Evolutionary conservation across 2,329 filamentous ascomycete genomes (phyloP).

Genomic region (Clonostachys byssicola): DNA sequence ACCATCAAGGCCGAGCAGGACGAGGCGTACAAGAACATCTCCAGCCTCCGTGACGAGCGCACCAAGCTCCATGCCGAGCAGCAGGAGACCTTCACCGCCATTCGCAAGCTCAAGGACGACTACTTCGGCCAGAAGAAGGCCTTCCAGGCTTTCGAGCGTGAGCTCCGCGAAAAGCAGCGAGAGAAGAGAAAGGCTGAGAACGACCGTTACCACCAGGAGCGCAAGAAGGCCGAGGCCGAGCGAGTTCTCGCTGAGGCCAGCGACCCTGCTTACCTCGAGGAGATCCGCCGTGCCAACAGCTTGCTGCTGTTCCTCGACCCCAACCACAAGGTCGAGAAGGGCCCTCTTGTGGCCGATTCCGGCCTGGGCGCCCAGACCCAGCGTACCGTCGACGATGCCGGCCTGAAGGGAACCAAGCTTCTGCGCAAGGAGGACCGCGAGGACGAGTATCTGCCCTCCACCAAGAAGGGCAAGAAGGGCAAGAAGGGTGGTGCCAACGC

Average conservation of each 20-base stretch:
- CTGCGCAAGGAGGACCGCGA: constrained; percentile 83
- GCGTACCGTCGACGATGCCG: constrained; percentile 80
- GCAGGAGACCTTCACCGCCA: constrained; percentile 76
- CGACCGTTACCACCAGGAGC: constrained; percentile 65
- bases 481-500: constrained; percentile 62
- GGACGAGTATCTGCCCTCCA: constrained; percentile 73
- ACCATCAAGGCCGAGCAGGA: constrained; percentile 89
- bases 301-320: constrained; percentile 92
- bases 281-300: constrained; percentile 85
- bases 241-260: constrained; percentile 76
- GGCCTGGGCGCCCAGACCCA: constrained; percentile 75
- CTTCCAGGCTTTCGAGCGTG: constrained; percentile 77
- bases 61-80: constrained; percentile 80
- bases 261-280: constrained; percentile 84
- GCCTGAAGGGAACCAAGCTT: constrained; percentile 79
- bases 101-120: constrained; percentile 85
- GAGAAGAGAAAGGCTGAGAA: constrained; percentile 82
- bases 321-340: constrained; percentile 62
- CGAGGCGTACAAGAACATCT: constrained; percentile 83
- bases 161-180: constrained; percentile 69
- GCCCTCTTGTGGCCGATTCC: constrained; percentile 57
- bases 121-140: constrained; percentile 82
- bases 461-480: constrained; percentile 82
- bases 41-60: constrained; percentile 78
- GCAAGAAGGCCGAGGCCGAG: constrained; percentile 72